Percentiles rank a stretch among this genome's conserved stretches.
phyloP scores from a whole-genome alignment of 768 basidiomycete genomes.

The Amanita exitialis region DNA sequence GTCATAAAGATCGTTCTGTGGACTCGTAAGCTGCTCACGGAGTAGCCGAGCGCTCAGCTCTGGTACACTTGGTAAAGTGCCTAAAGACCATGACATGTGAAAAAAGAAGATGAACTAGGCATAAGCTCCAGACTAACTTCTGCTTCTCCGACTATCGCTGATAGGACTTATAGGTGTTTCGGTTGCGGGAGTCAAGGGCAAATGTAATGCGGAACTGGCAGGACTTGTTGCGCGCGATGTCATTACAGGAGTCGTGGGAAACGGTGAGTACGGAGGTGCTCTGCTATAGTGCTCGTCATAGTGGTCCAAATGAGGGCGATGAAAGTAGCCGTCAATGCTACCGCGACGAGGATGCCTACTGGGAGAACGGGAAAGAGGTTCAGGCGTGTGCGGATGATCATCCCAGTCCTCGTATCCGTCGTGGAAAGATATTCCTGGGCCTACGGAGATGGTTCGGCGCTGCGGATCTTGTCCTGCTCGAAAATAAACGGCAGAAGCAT shows the following conservation, averaged over 20 bases:
- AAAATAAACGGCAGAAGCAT: constrained; percentile 65
- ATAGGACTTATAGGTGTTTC: background rate
- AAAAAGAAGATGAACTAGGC: background rate
- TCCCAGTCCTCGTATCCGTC: constrained; percentile 21
- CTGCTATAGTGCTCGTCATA: constrained; percentile 18
- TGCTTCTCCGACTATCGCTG: background rate
- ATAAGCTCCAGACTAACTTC: background rate
- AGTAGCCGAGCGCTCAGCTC: constrained; percentile 8
- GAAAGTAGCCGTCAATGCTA: constrained; percentile 27
- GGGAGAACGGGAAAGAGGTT: constrained; percentile 2
- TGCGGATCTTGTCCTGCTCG: constrained; percentile 35
- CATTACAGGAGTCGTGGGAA: constrained; percentile 11
- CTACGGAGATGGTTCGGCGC: constrained; percentile 33
- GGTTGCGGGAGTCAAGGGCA: background rate
- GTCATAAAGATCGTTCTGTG: background rate
- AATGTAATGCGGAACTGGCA: constrained; percentile 2
- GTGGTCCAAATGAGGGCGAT: constrained; percentile 21
- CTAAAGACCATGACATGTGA: background rate
- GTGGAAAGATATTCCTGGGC: constrained; percentile 31
- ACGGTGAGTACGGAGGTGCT: constrained; percentile 28
- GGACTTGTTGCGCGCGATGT: constrained; percentile 3
- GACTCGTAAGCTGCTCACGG: background rate
- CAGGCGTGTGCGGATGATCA: constrained; percentile 3
- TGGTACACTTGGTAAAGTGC: background rate
- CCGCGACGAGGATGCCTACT: constrained; percentile 5